These are phyloP conservation scores for Verbascum thapsus DNA, from an alignment of 257 asterid species.

Conservation along the genomic window DNA sequence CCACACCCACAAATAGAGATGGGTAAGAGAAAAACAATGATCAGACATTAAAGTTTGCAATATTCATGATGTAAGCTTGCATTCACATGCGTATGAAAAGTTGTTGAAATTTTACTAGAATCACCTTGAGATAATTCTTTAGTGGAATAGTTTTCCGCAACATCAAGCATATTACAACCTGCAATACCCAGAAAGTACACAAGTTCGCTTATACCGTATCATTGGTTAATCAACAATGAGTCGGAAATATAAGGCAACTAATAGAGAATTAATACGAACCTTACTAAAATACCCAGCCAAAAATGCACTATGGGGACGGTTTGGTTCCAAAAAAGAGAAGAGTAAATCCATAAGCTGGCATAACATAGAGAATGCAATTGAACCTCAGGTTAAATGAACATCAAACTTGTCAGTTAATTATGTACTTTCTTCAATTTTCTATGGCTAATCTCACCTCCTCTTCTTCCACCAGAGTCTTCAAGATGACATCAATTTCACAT, in stretches of 20 bases:
- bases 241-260: conserved; percentile 17
- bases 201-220: conserved; percentile 21
- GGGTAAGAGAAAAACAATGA: not conserved
- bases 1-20: not conserved
- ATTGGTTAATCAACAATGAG: conserved; percentile 24
- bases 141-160: conserved; percentile 81
- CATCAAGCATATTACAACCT: conserved; percentile 97
- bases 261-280: conserved; percentile 48
- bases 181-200: conserved; percentile 37
- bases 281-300: conserved; percentile 98
- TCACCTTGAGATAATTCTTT: conserved; percentile 92
- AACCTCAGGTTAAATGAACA: conserved; percentile 27
- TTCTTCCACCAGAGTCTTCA: conserved; percentile 92
- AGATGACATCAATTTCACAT: conserved; percentile 95
- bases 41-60: conserved; percentile 3
- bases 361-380: conserved; percentile 25
- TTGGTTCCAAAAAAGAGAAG: conserved; percentile 93
- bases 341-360: conserved; percentile 93
- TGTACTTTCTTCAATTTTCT: conserved; percentile 19
- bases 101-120: conserved; percentile 5
- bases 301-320: conserved; percentile 79
- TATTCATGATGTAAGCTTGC: not conserved
- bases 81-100: conserved; percentile 5
- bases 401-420: conserved; percentile 21
- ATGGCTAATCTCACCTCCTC: conserved; percentile 68